Evolutionary conservation across 371 early-diverging fungal genomes (phyloP).

Genomic region (Rhizopus stolonifer): DNA sequence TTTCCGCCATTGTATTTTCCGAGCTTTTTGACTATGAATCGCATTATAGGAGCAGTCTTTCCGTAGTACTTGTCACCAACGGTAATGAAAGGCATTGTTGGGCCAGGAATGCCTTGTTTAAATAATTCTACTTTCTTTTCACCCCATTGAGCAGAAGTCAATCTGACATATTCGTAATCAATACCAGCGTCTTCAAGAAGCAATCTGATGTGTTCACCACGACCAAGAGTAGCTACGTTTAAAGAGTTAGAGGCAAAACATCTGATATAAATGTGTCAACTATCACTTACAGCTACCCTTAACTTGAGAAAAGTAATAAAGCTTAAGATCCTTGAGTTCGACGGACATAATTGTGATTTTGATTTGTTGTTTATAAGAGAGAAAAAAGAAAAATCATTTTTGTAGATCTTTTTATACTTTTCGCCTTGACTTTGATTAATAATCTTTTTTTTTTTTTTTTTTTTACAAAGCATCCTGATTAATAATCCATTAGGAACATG

Average conservation of each 20-base stretch:
- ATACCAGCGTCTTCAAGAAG: slow-evolving; percentile 30
- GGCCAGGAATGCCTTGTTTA: slow-evolving; percentile 1
- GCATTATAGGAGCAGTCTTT: slow-evolving; percentile 23
- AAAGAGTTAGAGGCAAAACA: neutral
- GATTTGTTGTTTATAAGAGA: neutral
- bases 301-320: slow-evolving; percentile 10
- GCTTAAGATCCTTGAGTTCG: slow-evolving; percentile 8
- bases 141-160: slow-evolving; percentile 13
- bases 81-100: slow-evolving; percentile 27
- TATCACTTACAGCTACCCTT: slow-evolving; percentile 10
- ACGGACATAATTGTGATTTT: neutral
- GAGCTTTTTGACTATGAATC: slow-evolving; percentile 23
- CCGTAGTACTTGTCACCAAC: slow-evolving; percentile 24
- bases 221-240: slow-evolving; percentile 17
- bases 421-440: neutral
- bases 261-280: neutral
- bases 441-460: neutral
- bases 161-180: slow-evolving; percentile 21
- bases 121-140: slow-evolving; percentile 14
- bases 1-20: slow-evolving; percentile 24
- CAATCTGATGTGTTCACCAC: slow-evolving; percentile 27
- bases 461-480: too few relatives aligned
- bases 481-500: too few relatives aligned
- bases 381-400: neutral
- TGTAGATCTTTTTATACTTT: neutral